These are phyloP conservation scores for Glycine soja DNA, from an alignment of 306 rosid genomes.

Conservation along the genomic window DNA sequence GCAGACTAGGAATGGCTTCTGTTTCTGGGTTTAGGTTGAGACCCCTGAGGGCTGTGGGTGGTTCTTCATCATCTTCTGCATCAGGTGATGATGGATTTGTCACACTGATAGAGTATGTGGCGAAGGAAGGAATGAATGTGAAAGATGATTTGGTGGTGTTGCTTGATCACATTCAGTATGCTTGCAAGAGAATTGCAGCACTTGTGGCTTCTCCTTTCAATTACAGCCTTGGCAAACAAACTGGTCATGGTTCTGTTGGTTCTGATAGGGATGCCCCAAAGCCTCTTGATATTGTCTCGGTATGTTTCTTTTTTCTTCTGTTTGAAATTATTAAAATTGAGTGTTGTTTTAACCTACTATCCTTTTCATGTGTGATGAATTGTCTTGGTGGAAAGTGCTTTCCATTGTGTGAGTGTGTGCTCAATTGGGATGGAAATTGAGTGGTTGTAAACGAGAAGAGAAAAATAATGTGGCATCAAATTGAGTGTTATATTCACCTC, in stretches of 20 bases:
- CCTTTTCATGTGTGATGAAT: neutral
- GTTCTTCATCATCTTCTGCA: slow-evolving; percentile 40
- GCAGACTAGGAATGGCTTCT: slow-evolving; percentile 54
- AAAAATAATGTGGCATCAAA: no score
- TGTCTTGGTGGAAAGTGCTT: neutral
- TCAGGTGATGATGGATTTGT: slow-evolving; percentile 47
- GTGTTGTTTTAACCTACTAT: neutral
- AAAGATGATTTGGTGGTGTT: slow-evolving; percentile 83
- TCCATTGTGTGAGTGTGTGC: neutral
- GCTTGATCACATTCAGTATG: slow-evolving; percentile 76
- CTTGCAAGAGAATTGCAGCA: slow-evolving; percentile 92
- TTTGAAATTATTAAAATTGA: neutral
- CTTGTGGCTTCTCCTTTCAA: slow-evolving; percentile 93
- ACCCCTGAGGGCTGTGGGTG: slow-evolving; percentile 40
- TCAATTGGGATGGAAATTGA: neutral
- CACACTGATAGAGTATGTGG: slow-evolving; percentile 71
- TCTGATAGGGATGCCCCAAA: slow-evolving; percentile 88
- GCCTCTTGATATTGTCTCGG: slow-evolving; percentile 91
- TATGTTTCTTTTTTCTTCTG: slow-evolving; percentile 33
- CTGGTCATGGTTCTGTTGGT: slow-evolving; percentile 45
- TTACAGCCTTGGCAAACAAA: slow-evolving; percentile 56
- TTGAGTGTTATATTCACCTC: neutral
- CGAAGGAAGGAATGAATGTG: slow-evolving; percentile 69
- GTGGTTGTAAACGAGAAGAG: neutral
- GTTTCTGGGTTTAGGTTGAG: slow-evolving; percentile 53